A percentile compares a stretch with the other conserved stretches of the same genome.
Evolutionary conservation across 2,329 filamentous ascomycete species (phyloP).

Genomic region (Ascomycota sp.): DNA sequence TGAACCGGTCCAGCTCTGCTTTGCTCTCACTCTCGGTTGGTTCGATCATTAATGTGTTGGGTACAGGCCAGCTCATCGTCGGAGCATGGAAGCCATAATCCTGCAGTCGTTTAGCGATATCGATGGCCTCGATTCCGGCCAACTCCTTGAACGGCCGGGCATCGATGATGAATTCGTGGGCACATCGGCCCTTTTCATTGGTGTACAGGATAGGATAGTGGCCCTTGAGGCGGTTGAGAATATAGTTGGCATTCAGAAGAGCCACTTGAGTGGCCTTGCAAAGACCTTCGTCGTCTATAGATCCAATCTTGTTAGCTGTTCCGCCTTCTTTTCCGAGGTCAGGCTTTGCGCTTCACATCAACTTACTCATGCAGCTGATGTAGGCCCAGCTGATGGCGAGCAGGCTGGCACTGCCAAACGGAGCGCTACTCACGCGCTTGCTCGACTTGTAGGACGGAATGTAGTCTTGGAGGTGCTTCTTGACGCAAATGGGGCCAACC

Average conservation of each 20-base stretch:
- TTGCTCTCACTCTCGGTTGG: conserved; percentile 88
- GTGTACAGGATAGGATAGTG: conserved; percentile 91
- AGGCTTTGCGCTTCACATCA: no score
- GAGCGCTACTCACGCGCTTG: conserved; percentile 48
- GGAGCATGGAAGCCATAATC: conserved; percentile 96
- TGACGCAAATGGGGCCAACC: conserved; percentile 85
- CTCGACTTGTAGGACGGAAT: conserved; percentile 27
- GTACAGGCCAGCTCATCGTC: conserved; percentile 91
- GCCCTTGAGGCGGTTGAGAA: conserved; percentile 65
- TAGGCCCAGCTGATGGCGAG: conserved; percentile 90
- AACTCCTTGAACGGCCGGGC: conserved; percentile 66
- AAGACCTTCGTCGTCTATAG: conserved; percentile 35
- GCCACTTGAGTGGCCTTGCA: conserved; percentile 82
- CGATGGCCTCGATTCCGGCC: conserved; percentile 73
- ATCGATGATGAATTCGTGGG: conserved; percentile 94
- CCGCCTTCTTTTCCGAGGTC: no score
- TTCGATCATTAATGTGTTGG: conserved; percentile 95
- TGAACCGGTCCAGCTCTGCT: conserved; percentile 82
- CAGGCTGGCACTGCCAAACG: conserved; percentile 77
- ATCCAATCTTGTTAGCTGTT: neutral
- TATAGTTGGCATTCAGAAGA: conserved; percentile 93
- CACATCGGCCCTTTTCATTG: conserved; percentile 70
- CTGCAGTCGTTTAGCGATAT: conserved; percentile 89
- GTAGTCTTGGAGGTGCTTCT: conserved; percentile 55
- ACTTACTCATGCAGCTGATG: conserved; percentile 74